Conservation (phyloP, 306 rosid species). For the Vigna reflexopilosa region DNA sequence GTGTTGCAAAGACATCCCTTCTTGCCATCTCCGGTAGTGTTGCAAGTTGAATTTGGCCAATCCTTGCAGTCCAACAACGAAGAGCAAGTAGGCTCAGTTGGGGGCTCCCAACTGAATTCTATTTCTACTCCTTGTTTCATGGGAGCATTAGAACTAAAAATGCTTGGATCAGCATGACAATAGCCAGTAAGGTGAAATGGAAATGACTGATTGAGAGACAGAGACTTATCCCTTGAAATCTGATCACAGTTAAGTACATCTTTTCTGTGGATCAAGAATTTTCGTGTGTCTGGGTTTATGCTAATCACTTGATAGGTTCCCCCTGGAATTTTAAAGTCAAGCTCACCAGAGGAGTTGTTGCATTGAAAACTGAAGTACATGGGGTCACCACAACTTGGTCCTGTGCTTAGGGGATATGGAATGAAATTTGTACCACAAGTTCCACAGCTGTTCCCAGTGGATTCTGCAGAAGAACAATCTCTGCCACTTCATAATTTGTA, state of each 20-base stretch:
- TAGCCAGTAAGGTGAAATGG: slow-evolving; percentile 58
- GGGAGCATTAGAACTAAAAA: slow-evolving; percentile 50
- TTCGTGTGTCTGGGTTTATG: slow-evolving; percentile 55
- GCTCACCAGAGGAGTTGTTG: slow-evolving; percentile 61
- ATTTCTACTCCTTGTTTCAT: slow-evolving; percentile 57
- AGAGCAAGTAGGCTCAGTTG: slow-evolving; percentile 66
- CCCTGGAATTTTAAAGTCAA: slow-evolving; percentile 56
- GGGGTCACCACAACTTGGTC: slow-evolving; percentile 71
- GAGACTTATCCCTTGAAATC: slow-evolving; percentile 43
- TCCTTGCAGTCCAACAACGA: slow-evolving; percentile 66
- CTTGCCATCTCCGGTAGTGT: slow-evolving; percentile 52
- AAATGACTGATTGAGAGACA: slow-evolving; percentile 62
- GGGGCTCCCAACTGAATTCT: slow-evolving; percentile 63
- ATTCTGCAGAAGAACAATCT: slow-evolving; percentile 56
- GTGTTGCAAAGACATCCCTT: slow-evolving; percentile 65
- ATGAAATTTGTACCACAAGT: slow-evolving; percentile 79
- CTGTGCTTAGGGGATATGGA: slow-evolving; percentile 80
- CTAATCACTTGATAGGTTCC: slow-evolving; percentile 60
- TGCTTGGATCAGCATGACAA: slow-evolving; percentile 57
- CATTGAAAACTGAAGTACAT: slow-evolving; percentile 63
- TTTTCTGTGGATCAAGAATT: slow-evolving; percentile 54
- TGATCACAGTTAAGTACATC: slow-evolving; percentile 52
- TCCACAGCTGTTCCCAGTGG: slow-evolving; percentile 59
- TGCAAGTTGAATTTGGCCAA: slow-evolving; percentile 75
- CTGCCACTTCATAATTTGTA: slow-evolving; percentile 8